Evolutionary conservation across 768 basidiomycete genomes (phyloP), one percentile per base, ranked within the genome.

Genomic region (Kwoniella europaea): DNA sequence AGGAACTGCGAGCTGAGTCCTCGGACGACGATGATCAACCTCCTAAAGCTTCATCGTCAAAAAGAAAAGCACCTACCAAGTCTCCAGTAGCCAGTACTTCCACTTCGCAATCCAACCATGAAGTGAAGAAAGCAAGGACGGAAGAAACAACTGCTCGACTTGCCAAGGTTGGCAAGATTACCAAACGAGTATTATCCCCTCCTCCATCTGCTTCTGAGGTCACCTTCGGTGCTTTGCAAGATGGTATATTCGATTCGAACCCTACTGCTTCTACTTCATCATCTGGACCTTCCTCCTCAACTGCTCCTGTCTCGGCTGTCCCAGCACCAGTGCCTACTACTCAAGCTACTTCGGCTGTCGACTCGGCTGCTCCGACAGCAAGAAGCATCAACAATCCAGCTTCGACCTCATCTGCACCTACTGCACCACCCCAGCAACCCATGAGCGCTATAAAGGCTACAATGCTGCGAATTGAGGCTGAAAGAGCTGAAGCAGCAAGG

Each of bases 81-180:
- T 61, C 59, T n/a, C 42, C 59, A 7, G 42, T 43, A 16, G 59
- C 5, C 54, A 24, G 24, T 12, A 55, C 46, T 50, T 50, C 15
- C 42, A 27, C 15, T 20, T 42, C 13, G 10, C 59, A 27, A 61
- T 6, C 27, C 22, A 27, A 61, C 22, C 35, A 43, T 18, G 2
- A 44, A 18, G 59, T 41, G 7, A 61, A 43, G 27, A 61, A 43
- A 44, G 59, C 59, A 10, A 61, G 22, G 27, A 61, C 42, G 12
- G 63, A 65, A 55, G 35, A 55, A 22, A 55, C 16, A 41, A 18
- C 61, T 44, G 29, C 27, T 63, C 44, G 50, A 20, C 53, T 43
- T 13, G 65, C 67, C 3, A 67, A 56, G 2, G 55, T 67, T 20
- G 74, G 70, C 52, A 75, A 75, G 54, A 70, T 75, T n/a, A 24